Conservation (phyloP, 441 rosid species). For the Biscutella auriculata region DNA sequence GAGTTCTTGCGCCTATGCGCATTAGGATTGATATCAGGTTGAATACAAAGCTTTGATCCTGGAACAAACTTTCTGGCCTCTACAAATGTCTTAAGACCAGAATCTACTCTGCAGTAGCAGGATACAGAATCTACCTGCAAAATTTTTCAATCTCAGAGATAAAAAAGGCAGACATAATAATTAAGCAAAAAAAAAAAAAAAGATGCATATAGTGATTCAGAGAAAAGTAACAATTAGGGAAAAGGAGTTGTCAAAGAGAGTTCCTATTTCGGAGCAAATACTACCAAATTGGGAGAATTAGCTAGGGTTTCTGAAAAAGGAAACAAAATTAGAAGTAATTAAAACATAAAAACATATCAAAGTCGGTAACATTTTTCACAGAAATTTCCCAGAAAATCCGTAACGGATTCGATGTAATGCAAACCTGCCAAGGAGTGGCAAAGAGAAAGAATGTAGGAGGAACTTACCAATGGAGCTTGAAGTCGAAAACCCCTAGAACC, state of each 20-base stretch:
- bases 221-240: background rate
- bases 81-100: constrained; percentile 72
- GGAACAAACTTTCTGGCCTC: constrained; percentile 88
- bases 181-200: background rate
- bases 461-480: constrained; percentile 78
- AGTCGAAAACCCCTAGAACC: constrained; percentile 51
- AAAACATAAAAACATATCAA: constrained; percentile 7
- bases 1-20: constrained; percentile 64
- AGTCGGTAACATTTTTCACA: no score
- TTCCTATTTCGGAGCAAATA: background rate
- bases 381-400: constrained; percentile 1
- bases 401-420: no score
- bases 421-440: background rate
- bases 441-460: background rate
- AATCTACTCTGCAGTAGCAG: constrained; percentile 85
- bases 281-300: constrained; percentile 12
- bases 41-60: constrained; percentile 81
- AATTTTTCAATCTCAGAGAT: constrained; percentile 7
- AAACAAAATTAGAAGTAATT: constrained; percentile 1
- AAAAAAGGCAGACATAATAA: background rate
- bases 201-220: background rate
- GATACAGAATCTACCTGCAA: constrained; percentile 89
- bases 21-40: constrained; percentile 83
- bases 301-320: constrained; percentile 19
- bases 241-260: background rate